phyloP scores from a whole-genome alignment of 1,284 basidiomycete genomes.

The Melampsora larici-populina region DNA sequence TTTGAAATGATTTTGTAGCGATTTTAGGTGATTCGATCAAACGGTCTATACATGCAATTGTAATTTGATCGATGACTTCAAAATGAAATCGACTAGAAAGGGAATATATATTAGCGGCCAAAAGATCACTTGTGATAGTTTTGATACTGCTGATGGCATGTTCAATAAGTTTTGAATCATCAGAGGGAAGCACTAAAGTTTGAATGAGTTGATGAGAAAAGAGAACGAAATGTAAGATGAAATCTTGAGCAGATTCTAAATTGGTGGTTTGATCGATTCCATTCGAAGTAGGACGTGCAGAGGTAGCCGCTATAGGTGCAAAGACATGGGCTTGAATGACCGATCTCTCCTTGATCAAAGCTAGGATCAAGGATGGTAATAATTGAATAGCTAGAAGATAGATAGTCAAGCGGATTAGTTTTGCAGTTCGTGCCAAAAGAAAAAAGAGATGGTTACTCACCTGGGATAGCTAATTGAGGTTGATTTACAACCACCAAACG shows the following conservation, averaged over 20 bases:
- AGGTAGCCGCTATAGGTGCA: not conserved
- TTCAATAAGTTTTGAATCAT: not conserved
- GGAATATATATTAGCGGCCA: slow-evolving; percentile 14
- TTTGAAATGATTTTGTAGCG: slow-evolving; percentile 3
- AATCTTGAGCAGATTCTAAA: slow-evolving; percentile 22
- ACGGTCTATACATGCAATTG: not conserved
- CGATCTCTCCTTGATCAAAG: not conserved
- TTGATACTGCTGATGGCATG: not conserved
- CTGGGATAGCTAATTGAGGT: not conserved
- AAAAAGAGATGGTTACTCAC: too few species aligned
- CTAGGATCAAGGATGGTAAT: not conserved
- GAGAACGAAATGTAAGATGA: slow-evolving; percentile 11
- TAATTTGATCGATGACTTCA: slow-evolving; percentile 21
- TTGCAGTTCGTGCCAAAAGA: too few species aligned
- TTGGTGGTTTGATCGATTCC: not conserved
- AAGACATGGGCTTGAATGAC: not conserved
- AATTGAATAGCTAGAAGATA: not conserved
- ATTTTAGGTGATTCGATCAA: slow-evolving; percentile 9
- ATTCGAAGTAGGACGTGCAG: not conserved
- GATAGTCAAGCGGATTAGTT: too few species aligned
- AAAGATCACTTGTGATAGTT: not conserved
- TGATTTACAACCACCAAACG: not conserved
- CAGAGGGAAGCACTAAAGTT: not conserved
- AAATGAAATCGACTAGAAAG: slow-evolving; percentile 11
- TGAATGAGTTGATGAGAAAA: slow-evolving; percentile 5